Evolutionary conservation across 2,329 filamentous ascomycete genomes (phyloP).

Genomic region (Ophiostoma quercus): DNA sequence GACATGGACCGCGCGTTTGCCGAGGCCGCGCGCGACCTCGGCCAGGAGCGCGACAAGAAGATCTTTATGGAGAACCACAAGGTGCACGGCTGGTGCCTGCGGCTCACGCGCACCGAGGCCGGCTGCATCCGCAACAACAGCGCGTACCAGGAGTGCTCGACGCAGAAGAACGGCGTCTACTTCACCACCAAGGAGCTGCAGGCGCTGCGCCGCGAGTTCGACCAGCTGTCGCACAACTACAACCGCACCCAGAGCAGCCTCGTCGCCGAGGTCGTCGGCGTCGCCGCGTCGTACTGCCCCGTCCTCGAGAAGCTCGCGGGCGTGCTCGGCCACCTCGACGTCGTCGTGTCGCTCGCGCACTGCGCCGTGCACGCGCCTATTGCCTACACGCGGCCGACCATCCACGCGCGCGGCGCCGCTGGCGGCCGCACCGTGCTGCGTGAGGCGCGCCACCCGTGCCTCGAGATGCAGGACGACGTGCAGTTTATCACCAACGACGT

Average conservation of each 20-base stretch:
- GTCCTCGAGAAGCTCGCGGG: conserved; percentile 84
- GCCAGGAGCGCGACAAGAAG: conserved; percentile 95
- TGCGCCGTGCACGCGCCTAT: conserved; percentile 88
- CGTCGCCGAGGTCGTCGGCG: conserved; percentile 85
- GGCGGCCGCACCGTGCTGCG: conserved; percentile 80
- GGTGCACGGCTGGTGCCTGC: conserved; percentile 94
- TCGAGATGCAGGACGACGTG: conserved; percentile 98
- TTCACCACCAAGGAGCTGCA: conserved; percentile 86
- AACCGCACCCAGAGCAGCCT: conserved; percentile 89
- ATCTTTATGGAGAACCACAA: conserved; percentile 95
- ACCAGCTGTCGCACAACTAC: conserved; percentile 90
- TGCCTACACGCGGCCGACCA: conserved; percentile 83
- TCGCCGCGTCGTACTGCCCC: conserved; percentile 90
- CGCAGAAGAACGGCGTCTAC: conserved; percentile 98
- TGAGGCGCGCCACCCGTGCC: conserved; percentile 91
- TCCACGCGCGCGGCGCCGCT: conserved; percentile 75
- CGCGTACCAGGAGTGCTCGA: conserved; percentile 88
- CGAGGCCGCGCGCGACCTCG: conserved; percentile 71
- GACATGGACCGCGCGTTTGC: conserved; percentile 81
- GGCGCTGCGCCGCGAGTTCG: conserved; percentile 78
- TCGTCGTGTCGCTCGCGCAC: conserved; percentile 90
- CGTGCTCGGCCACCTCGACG: conserved; percentile 87
- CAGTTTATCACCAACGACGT: conserved; percentile 99
- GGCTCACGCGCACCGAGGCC: conserved; percentile 84
- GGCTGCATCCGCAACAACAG: conserved; percentile 89